Evolutionary conservation across 2,329 filamentous ascomycete genomes (phyloP).

Genomic region (Botrytis elliptica): DNA sequence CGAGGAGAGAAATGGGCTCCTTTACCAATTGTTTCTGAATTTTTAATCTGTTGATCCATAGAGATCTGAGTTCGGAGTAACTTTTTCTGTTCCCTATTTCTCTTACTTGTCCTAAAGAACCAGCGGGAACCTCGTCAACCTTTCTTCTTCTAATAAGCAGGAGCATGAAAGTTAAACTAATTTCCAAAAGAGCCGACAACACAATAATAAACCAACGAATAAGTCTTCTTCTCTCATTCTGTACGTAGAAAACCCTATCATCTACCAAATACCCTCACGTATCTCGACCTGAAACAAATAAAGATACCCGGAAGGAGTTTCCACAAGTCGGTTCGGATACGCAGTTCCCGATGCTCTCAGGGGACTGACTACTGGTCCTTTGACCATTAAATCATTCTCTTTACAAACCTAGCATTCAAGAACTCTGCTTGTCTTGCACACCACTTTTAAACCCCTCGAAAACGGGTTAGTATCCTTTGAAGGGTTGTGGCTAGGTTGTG

Average conservation of each 20-base stretch:
- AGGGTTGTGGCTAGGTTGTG: neutral
- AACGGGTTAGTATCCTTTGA: neutral
- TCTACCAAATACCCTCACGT: neutral
- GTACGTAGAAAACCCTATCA: fast-evolving
- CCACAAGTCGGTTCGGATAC: neutral
- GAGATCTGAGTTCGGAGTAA: too few species aligned
- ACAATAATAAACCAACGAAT: neutral
- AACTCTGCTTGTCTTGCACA: neutral
- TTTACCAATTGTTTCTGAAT: neutral
- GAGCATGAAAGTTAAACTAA: neutral
- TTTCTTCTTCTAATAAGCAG: neutral
- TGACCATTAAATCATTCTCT: neutral
- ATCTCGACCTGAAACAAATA: neutral
- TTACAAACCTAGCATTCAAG: neutral
- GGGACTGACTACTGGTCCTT: neutral
- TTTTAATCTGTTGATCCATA: neutral
- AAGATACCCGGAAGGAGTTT: too few species aligned
- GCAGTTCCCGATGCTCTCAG: neutral
- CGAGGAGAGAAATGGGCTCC: too few species aligned
- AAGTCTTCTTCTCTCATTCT: neutral
- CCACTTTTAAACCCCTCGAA: neutral
- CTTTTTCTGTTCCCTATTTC: neutral
- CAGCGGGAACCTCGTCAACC: neutral
- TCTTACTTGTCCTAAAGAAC: too few species aligned
- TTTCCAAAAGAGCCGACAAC: neutral